Evolutionary conservation across 768 basidiomycete species (phyloP).

Genomic region (Lentinula aciculospora): DNA sequence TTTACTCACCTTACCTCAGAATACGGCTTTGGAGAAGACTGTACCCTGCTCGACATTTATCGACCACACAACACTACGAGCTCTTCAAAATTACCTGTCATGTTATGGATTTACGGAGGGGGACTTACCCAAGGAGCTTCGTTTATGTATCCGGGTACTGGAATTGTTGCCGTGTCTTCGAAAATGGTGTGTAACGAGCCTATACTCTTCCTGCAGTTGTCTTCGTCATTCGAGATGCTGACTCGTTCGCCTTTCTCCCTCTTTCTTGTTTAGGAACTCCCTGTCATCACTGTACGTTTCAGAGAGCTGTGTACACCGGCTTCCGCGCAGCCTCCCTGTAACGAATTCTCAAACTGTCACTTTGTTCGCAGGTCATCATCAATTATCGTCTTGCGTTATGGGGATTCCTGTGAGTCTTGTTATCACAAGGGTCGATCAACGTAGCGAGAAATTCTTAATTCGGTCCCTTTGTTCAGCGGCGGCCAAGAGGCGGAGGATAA

Average conservation of each 20-base stretch:
- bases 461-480: neutral
- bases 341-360: neutral
- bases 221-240: neutral
- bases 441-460: no score
- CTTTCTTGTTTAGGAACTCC: neutral
- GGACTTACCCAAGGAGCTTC: slow-evolving; percentile 7
- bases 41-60: slow-evolving; percentile 36
- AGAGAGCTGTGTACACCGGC: neutral
- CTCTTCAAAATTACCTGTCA: neutral
- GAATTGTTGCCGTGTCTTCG: neutral
- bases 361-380: slow-evolving; percentile 28
- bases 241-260: neutral
- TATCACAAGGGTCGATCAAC: no score
- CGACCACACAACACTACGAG: slow-evolving; percentile 22
- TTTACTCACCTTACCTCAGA: neutral
- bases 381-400: slow-evolving; percentile 35
- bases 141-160: neutral
- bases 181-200: neutral
- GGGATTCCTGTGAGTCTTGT: slow-evolving; percentile 24
- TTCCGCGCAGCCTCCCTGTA: no score
- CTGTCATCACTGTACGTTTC: neutral
- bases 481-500: slow-evolving; percentile 15
- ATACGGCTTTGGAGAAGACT: slow-evolving; percentile 25
- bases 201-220: neutral
- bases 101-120: neutral